Base-by-base conservation (phyloP, 2,329 filamentous ascomycete genomes). In the Cercospora janseana region DNA sequence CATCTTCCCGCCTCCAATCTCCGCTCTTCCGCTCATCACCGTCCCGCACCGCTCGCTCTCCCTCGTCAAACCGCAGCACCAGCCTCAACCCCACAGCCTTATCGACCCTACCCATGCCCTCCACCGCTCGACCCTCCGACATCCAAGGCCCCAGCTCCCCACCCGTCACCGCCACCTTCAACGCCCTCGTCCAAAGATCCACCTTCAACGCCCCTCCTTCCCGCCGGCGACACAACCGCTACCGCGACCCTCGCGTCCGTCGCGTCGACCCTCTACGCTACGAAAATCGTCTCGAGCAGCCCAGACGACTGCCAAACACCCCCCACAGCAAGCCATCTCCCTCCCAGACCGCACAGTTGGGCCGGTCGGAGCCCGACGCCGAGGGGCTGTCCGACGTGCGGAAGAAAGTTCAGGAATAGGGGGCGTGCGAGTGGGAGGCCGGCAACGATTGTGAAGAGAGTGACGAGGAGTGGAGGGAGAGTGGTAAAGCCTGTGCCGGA, bases 221-320 rank as follows among this genome's bases (percentile, higher is more conserved):
- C 10, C 24, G 27, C 3, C 6, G 15, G 20, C 13, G 15, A 4
- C 23, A 37, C 15, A 35, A 34, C 26, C 31, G 15, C 3, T 51
- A 47, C 43, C 47, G 45, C 18, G 46, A 52, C 15, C 48, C 41
- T 8, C 38, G 44, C 4, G 13, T 52, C 23, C 40, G 28, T 20
- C 54, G 52, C 23, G 52, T 57, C 6, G 55, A 57, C 13, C 46
- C 46, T 6, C 40, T 57, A 6, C 46, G 55, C 7, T 57, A 57
- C 21, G 37, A 18, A 16, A 57, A 57, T n/a, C 45, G 52, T 10
- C 35, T 57, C 2, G 46, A 48, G 24, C 18, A 37, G 13, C 52
- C 55, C 15, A 37, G 46, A 16, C 38, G 55, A 23, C 26, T 57
- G 16, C 55, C 55, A 3, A 50, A 57, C 13, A 57, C 55, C n/a